Percentiles rank a stretch among this genome's conserved stretches.
phyloP scores from a whole-genome alignment of 441 rosid species.

The Gossypium lobatum region DNA sequence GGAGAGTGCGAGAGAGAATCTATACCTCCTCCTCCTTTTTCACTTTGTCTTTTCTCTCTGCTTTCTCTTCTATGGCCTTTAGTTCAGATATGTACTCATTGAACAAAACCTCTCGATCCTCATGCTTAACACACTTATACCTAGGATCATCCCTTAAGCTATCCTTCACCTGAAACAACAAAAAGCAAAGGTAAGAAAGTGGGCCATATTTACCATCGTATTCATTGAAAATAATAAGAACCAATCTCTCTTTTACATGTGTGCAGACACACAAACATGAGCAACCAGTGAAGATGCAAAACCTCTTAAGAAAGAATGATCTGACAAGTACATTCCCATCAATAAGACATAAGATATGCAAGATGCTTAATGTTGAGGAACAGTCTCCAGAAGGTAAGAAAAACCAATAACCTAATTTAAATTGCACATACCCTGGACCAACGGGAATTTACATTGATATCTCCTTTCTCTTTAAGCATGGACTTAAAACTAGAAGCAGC shows the following conservation, averaged over 20 bases:
- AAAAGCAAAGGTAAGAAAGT: conserved; percentile 1
- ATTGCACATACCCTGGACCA: conserved; percentile 80
- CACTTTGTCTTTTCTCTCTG: conserved; percentile 59
- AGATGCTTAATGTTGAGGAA: conserved; percentile 7
- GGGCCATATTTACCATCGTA: neutral
- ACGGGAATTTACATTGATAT: conserved; percentile 57
- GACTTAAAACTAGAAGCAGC: conserved; percentile 71
- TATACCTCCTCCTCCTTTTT: conserved; percentile 83
- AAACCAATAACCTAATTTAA: neutral
- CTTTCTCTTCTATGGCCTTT: conserved; percentile 65
- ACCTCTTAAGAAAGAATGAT: neutral
- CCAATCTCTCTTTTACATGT: neutral
- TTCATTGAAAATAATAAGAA: neutral
- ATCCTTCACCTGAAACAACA: conserved; percentile 69
- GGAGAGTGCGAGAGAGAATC: neutral
- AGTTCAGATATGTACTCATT: conserved; percentile 70
- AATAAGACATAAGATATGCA: neutral
- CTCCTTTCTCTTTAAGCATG: conserved; percentile 73
- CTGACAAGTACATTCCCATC: neutral
- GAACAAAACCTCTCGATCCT: conserved; percentile 76
- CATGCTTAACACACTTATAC: conserved; percentile 71
- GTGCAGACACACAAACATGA: neutral
- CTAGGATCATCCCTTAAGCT: conserved; percentile 79
- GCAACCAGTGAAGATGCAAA: neutral
- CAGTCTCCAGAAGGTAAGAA: neutral